These are phyloP conservation scores for Trifolium pratense DNA, from an alignment of 306 rosid genomes.

Conservation along the genomic window DNA sequence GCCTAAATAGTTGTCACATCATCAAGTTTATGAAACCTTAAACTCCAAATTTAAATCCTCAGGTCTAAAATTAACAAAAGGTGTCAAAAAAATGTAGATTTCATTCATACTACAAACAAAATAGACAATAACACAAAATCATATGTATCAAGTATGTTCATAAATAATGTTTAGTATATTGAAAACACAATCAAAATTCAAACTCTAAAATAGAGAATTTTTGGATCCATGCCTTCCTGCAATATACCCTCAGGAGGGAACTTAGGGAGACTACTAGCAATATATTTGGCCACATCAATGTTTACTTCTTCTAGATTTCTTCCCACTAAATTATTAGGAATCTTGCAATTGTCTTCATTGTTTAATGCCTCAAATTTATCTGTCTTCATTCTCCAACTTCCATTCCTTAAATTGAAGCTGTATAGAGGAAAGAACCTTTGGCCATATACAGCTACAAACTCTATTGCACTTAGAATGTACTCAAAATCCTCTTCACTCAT, in stretches of 20 bases:
- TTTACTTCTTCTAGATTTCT: slow-evolving; percentile 17
- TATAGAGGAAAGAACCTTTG: slow-evolving; percentile 76
- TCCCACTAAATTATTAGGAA: slow-evolving; percentile 23
- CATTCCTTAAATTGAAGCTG: slow-evolving; percentile 59
- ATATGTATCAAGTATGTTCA: neutral
- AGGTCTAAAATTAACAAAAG: neutral
- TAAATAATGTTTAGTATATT: slow-evolving; percentile 6
- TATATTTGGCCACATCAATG: slow-evolving; percentile 44
- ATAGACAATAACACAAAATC: slow-evolving; percentile 22
- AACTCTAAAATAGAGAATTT: slow-evolving; percentile 55
- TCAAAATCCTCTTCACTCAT: slow-evolving; percentile 75
- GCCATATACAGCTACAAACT: slow-evolving; percentile 77
- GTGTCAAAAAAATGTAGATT: neutral
- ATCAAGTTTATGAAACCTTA: neutral
- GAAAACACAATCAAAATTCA: slow-evolving; percentile 33
- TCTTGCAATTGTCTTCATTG: slow-evolving; percentile 41
- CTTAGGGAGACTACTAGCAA: slow-evolving; percentile 65
- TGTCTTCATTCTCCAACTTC: slow-evolving; percentile 66
- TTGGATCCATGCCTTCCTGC: slow-evolving; percentile 49
- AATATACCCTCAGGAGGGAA: slow-evolving; percentile 59
- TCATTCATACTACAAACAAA: neutral
- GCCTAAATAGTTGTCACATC: neutral
- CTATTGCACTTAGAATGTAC: slow-evolving; percentile 69
- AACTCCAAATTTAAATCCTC: neutral
- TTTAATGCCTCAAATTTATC: slow-evolving; percentile 48